These are phyloP conservation scores for Alectoria sarmentosa DNA, from an alignment of 495 filamentous ascomycete genomes.

Conservation along the genomic window DNA sequence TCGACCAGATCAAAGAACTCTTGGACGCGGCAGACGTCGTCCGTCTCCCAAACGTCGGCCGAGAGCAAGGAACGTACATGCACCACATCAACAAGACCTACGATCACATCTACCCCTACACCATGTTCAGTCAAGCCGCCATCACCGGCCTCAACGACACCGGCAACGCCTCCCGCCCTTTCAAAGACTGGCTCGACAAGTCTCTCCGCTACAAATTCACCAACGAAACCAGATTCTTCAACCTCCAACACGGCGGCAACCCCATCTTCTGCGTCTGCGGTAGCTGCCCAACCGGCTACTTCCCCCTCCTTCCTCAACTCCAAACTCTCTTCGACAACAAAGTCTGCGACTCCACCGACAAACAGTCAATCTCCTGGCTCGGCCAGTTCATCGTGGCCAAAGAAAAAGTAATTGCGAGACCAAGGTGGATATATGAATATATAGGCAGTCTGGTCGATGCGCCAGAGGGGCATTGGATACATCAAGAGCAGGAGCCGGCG, in stretches of 20 bases:
- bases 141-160: conserved; percentile 8
- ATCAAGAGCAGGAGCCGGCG: conserved; percentile 10
- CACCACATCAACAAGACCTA: conserved; percentile 19
- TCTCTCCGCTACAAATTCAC: conserved; percentile 6
- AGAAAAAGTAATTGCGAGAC: conserved; percentile 8
- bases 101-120: conserved; percentile 7
- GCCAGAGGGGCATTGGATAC: conserved; percentile 17
- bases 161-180: conserved; percentile 2
- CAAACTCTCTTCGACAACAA: conserved; percentile 6
- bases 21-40: conserved; percentile 6
- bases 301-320: conserved; percentile 14
- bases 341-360: conserved; percentile 7
- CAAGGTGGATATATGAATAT: conserved; percentile 15
- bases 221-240: conserved; percentile 15
- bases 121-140: conserved; percentile 15
- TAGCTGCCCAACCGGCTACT: conserved; percentile 7
- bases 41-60: conserved; percentile 9
- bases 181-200: conserved; percentile 2
- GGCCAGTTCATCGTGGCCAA: conserved; percentile 14
- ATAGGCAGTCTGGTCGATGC: conserved; percentile 12
- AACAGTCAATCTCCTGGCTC: conserved; percentile 3
- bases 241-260: conserved; percentile 7
- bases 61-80: conserved; percentile 14
- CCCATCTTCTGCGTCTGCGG: conserved; percentile 16
- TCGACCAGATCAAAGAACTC: conserved; percentile 9